phyloP scores from a whole-genome alignment of 257 asterid species.

The Fraxinus cuspidata region DNA sequence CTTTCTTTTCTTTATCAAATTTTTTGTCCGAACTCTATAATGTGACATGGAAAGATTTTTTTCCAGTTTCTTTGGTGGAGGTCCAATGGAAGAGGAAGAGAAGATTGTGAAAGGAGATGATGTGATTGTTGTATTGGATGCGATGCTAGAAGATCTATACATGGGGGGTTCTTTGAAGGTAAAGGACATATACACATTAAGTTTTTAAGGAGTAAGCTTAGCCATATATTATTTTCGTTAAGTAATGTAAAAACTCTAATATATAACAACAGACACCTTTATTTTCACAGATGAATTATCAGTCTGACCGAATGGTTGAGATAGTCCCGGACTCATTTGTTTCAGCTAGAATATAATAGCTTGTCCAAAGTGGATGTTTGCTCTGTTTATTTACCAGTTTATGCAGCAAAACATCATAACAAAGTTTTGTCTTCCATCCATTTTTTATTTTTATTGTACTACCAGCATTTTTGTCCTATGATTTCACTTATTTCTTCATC shows the following conservation, averaged over 20 bases:
- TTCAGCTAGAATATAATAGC: not conserved
- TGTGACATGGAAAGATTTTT: conserved; percentile 25
- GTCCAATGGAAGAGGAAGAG: conserved; percentile 92
- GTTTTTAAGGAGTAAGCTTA: not conserved
- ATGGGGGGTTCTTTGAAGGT: conserved; percentile 97
- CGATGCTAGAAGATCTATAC: conserved; percentile 89
- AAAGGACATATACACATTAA: conserved; percentile 12
- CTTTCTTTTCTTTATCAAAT: conserved; percentile 1
- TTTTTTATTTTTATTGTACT: not conserved
- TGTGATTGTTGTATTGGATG: conserved; percentile 87
- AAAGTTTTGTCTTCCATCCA: not conserved
- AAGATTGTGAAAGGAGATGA: conserved; percentile 89
- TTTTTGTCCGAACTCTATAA: not conserved
- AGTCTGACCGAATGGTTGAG: not conserved
- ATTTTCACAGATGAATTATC: not conserved
- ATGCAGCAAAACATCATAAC: not conserved
- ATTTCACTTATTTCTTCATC: not conserved
- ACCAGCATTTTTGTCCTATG: not conserved
- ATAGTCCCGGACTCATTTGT: not conserved
- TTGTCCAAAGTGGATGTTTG: not conserved
- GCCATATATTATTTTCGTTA: too few relatives aligned
- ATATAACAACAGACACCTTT: not conserved
- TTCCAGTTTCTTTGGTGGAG: conserved; percentile 88
- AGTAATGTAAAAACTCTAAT: not conserved
- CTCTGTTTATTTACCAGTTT: not conserved